Percentiles rank a stretch among this genome's conserved stretches.
Conservation (phyloP, 2,329 filamentous ascomycete genomes). For the Cladosporium oxysporum region DNA sequence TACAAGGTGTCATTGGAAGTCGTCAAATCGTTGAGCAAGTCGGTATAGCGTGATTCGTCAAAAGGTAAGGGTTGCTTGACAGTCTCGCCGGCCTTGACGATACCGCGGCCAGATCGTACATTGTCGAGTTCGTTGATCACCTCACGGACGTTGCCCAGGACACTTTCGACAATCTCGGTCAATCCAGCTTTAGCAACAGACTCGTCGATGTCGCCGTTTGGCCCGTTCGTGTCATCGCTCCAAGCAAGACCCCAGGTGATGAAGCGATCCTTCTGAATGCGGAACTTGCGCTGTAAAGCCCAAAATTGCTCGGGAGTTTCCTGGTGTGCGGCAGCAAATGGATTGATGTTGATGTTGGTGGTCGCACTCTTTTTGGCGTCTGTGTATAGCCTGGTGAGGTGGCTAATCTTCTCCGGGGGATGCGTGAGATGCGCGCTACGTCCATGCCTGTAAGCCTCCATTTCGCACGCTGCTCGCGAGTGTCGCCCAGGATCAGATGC, state of each 20-base stretch:
- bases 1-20: slow-evolving; percentile 78
- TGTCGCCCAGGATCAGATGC: neutral
- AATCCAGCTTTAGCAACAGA: slow-evolving; percentile 67
- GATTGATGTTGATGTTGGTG: slow-evolving; percentile 60
- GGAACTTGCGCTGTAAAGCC: slow-evolving; percentile 71
- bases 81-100: slow-evolving; percentile 35
- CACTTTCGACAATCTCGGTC: slow-evolving; percentile 74
- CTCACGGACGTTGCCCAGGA: slow-evolving; percentile 79
- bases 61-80: slow-evolving; percentile 50
- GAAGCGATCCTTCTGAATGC: slow-evolving; percentile 77
- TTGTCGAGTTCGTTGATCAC: slow-evolving; percentile 75
- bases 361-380: slow-evolving; percentile 72
- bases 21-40: slow-evolving; percentile 72
- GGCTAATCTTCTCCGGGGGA: slow-evolving; percentile 27
- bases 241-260: slow-evolving; percentile 80
- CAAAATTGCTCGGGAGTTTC: slow-evolving; percentile 65
- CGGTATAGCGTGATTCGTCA: slow-evolving; percentile 72
- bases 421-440: slow-evolving; percentile 23
- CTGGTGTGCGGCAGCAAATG: slow-evolving; percentile 39
- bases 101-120: slow-evolving; percentile 53
- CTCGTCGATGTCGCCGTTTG: slow-evolving; percentile 72
- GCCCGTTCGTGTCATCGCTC: slow-evolving; percentile 67
- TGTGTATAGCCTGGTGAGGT: slow-evolving; percentile 71
- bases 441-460: slow-evolving; percentile 28
- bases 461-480: slow-evolving; percentile 1